phyloP scores from a whole-genome alignment of 1,284 basidiomycete genomes.

The Ustilago tritici region DNA sequence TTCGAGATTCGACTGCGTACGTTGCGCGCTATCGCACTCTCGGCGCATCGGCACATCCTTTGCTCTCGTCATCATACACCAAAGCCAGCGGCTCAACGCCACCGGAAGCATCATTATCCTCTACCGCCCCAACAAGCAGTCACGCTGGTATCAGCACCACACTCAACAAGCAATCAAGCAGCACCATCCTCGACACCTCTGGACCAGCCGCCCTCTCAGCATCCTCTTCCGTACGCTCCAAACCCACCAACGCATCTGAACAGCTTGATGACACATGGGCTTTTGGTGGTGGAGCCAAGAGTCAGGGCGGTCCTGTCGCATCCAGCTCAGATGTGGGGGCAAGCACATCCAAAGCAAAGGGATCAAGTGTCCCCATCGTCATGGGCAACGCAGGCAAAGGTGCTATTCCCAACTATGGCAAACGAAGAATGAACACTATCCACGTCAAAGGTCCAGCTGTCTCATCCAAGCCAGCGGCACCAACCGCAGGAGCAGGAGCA shows the following conservation, averaged over 20 bases:
- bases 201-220: conserved; percentile 23
- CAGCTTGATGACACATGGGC: conserved; percentile 52
- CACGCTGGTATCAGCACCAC: conserved; percentile 24
- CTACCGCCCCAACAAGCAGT: neutral
- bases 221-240: conserved; percentile 21
- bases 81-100: conserved; percentile 11
- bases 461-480: neutral
- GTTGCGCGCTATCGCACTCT: conserved; percentile 48
- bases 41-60: conserved; percentile 31
- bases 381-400: conserved; percentile 63
- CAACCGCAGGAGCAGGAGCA: conserved; percentile 1
- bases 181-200: conserved; percentile 20
- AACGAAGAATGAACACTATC: conserved; percentile 43
- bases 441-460: conserved; percentile 21
- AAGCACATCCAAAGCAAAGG: conserved; percentile 14
- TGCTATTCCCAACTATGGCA: conserved; percentile 61
- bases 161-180: conserved; percentile 4
- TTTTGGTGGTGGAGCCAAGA: conserved; percentile 53
- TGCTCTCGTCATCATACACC: conserved; percentile 32
- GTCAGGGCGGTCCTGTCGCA: conserved; percentile 44
- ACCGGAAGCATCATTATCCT: neutral
- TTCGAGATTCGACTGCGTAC: conserved; percentile 45
- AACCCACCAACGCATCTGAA: conserved; percentile 33
- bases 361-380: conserved; percentile 34
- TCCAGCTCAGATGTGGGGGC: conserved; percentile 3